Conservation (phyloP, 768 basidiomycete genomes). For the Lenzites betulinus region DNA sequence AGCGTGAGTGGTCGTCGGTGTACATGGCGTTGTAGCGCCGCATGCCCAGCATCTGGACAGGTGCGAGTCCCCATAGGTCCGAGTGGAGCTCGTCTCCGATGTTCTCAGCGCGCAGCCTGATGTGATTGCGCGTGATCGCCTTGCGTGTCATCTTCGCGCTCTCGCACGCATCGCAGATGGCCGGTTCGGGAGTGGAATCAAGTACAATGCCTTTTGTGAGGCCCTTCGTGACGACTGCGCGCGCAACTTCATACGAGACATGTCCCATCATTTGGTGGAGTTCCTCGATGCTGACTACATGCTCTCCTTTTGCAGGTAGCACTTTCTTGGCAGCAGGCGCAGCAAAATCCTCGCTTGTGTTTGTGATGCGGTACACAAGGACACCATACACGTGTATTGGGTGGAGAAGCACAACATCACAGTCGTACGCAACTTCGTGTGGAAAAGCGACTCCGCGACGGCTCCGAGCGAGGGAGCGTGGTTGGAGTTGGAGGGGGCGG, state of each 20-base stretch:
- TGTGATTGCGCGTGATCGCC: conserved; percentile 28
- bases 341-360: not conserved
- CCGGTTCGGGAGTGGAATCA: conserved; percentile 1
- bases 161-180: conserved; percentile 44
- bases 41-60: conserved; percentile 28
- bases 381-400: no score
- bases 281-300: conserved; percentile 17
- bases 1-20: conserved; percentile 32
- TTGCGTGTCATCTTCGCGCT: conserved; percentile 43
- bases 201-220: conserved; percentile 36
- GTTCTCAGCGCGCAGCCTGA: conserved; percentile 29
- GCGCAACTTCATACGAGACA: conserved; percentile 30
- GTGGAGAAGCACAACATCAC: no score
- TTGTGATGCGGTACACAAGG: conserved; percentile 5
- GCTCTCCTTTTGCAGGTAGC: conserved; percentile 10
- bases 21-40: conserved; percentile 29
- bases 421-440: no score
- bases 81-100: conserved; percentile 43
- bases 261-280: conserved; percentile 40
- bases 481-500: no score
- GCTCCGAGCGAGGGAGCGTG: no score
- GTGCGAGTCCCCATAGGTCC: conserved; percentile 50
- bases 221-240: conserved; percentile 30
- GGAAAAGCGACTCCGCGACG: no score
- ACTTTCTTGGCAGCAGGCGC: not conserved